Evolutionary conservation across 2,329 filamentous ascomycete species (phyloP).

Genomic region (Stemphylium lycopersici): DNA sequence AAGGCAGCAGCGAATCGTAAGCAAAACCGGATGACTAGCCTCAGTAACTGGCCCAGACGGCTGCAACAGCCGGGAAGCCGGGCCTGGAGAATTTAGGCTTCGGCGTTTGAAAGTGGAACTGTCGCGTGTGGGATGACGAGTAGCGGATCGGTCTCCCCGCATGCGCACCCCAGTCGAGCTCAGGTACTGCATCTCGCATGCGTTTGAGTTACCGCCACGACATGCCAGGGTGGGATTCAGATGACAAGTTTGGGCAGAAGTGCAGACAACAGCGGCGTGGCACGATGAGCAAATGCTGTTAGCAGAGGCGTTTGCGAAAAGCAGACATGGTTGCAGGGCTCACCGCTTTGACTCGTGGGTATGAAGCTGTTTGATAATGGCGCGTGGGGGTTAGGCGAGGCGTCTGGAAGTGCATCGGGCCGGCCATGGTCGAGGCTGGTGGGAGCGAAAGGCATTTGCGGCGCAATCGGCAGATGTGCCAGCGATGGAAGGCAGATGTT

Average conservation of each 20-base stretch:
- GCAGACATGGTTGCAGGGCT: background rate
- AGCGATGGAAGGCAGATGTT: conserved; percentile 2
- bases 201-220: conserved; percentile 13
- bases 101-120: conserved; percentile 43
- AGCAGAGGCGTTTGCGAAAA: no score
- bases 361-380: conserved; percentile 41
- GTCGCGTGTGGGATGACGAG: conserved; percentile 42
- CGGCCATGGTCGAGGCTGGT: conserved; percentile 17
- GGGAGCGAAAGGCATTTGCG: conserved; percentile 7
- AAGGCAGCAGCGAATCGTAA: conserved; percentile 31
- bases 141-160: conserved; percentile 39
- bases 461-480: conserved; percentile 8
- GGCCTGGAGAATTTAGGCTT: conserved; percentile 22
- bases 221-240: background rate
- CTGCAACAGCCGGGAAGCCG: conserved; percentile 23
- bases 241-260: background rate
- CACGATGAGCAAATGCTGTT: background rate
- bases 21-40: conserved; percentile 21
- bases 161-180: conserved; percentile 33
- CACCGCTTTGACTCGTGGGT: conserved; percentile 12
- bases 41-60: conserved; percentile 19
- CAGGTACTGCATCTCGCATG: conserved; percentile 38
- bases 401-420: conserved; percentile 15
- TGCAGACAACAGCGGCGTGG: background rate
- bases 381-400: conserved; percentile 44